Conservation (phyloP, 148 eudicot species). For the Cornus florida region DNA sequence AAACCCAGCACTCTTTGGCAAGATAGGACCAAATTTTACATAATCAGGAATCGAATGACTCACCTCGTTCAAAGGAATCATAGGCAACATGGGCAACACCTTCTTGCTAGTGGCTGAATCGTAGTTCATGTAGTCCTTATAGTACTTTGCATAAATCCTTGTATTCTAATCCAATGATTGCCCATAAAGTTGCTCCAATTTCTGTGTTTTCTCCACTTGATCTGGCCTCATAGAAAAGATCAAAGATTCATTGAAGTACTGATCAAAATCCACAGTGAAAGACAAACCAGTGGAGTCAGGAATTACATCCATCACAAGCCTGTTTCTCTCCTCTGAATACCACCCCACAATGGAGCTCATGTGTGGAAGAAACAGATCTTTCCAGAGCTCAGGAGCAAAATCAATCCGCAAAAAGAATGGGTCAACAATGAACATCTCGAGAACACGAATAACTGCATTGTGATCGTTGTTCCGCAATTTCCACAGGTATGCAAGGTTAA, state of each 20-base stretch:
- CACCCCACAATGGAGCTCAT: slow-evolving; percentile 57
- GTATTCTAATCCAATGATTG: slow-evolving; percentile 56
- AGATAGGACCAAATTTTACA: slow-evolving; percentile 57
- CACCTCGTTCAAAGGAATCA: slow-evolving; percentile 55
- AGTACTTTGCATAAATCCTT: slow-evolving; percentile 48
- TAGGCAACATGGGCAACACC: slow-evolving; percentile 49
- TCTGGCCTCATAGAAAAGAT: slow-evolving; percentile 53
- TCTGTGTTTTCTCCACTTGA: slow-evolving; percentile 49
- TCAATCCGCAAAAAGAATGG: slow-evolving; percentile 58
- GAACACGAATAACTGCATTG: slow-evolving; percentile 37
- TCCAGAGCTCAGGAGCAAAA: slow-evolving; percentile 67
- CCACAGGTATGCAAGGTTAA: slow-evolving; percentile 51
- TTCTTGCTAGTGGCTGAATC: slow-evolving; percentile 38
- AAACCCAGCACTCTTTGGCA: slow-evolving; percentile 64
- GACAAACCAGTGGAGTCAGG: slow-evolving; percentile 53
- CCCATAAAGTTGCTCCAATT: slow-evolving; percentile 47
- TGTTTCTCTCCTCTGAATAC: slow-evolving; percentile 54
- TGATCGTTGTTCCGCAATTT: slow-evolving; percentile 34
- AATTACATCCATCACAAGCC: slow-evolving; percentile 50
- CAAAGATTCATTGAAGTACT: slow-evolving; percentile 44
- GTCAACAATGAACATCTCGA: slow-evolving; percentile 53
- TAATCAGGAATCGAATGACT: slow-evolving; percentile 52
- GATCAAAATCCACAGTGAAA: slow-evolving; percentile 50
- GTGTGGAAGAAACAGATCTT: slow-evolving; percentile 46
- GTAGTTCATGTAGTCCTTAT: slow-evolving; percentile 42